Base-by-base conservation (phyloP, 2,329 filamentous ascomycete species). In the Sporothrix variecibatus region DNA sequence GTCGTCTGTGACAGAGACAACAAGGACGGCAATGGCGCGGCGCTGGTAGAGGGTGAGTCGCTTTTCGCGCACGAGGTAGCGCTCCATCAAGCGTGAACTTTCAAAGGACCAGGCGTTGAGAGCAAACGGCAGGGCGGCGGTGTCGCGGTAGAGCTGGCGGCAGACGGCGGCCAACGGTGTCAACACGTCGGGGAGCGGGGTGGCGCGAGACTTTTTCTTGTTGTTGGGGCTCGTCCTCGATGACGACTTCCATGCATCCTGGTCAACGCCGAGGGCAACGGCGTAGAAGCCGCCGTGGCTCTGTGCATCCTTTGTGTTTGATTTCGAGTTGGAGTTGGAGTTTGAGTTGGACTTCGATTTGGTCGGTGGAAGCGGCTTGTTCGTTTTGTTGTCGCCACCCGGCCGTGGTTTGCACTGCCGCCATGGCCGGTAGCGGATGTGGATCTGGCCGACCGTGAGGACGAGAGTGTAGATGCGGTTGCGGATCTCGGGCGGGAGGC, bases 111-210 rank as follows among this genome's bases (percentile, higher is more conserved):
- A 82, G 43, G 77, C 76, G 58, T 82, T 81, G 56, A 82, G 78
- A 53, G 76, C 73, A 71, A 80, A 82, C 8, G 82, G 82, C 43
- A 83, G 76, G 40, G 80, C 72, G 2, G 78, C 78, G 20, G 82
- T 82, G 75, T 82, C 82, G 72, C 79, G 77, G 78, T 83, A 81
- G 17, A 83, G 79, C 77, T 82, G 81, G 43, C 82, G 79, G 75
- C 81, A 83, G 26, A 82, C 80, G 3, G 76, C 74, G 2, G 80
- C 80, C 2, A 83, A 78, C 23, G 82, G 77, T 8, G 80, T 81
- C 73, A 83, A 71, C 2, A 78, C 79, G 12, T 73, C 73, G n/a
- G 53, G 46, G 15, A 75, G 68, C 26, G 43, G n/a, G 17, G 7
- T 15, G 34, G 43, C 12, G 17, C 53, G 38, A 1, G 12, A 2